Base-by-base conservation (phyloP, 352 stramenopile genomes). In the Phytophthora fragariaefolia region DNA sequence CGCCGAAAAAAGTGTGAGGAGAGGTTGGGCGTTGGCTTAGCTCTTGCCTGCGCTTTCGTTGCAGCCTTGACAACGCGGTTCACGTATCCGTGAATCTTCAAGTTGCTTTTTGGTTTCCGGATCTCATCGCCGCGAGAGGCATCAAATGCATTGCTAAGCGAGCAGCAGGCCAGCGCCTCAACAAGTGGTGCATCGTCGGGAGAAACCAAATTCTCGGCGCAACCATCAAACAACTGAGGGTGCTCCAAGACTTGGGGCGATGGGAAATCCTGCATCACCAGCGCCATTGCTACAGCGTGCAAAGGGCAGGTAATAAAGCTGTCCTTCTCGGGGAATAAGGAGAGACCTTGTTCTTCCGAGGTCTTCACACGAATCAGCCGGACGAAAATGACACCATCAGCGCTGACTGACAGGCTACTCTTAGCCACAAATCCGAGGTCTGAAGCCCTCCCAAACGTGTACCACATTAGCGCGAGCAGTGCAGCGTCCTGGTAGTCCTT, bases 401-500 rank as follows among this genome's bases (percentile, higher is more conserved):
- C 20, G 12, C 36, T 61, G 1, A 73, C 34, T 0, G 58, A 63
- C 22, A 77, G 20, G n/a, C 45, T 45, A 20, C 66, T 26, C 27
- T 76, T 70, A 12, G 40, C 46, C 2, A 63, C 38, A 22, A 68
- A 63, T 3, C 28, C 34, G 1, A 74, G 30, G 17, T 62, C 51
- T 1, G 30, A 67, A 5, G 38, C 55, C 12, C 61, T 49, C 0
- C 64, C 64, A 28, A 77, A 66, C 4, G 51, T 20, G 20, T 66
- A 69, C 59, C 59, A 69, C 47, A 71, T 57, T 0, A 71, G 9
- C 0, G 57, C 57, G 9, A 72, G 22, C 5, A 69, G 18, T 3
- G 51, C 57, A 5, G 66, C 61, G 18, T 78, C 66, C 38, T 78
- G 60, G n/a, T 78, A 69, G 20, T 72, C 51, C 1, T 47, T 51